These are phyloP conservation scores for Collybia mongolica DNA, from an alignment of 768 basidiomycete species.

Conservation along the genomic window DNA sequence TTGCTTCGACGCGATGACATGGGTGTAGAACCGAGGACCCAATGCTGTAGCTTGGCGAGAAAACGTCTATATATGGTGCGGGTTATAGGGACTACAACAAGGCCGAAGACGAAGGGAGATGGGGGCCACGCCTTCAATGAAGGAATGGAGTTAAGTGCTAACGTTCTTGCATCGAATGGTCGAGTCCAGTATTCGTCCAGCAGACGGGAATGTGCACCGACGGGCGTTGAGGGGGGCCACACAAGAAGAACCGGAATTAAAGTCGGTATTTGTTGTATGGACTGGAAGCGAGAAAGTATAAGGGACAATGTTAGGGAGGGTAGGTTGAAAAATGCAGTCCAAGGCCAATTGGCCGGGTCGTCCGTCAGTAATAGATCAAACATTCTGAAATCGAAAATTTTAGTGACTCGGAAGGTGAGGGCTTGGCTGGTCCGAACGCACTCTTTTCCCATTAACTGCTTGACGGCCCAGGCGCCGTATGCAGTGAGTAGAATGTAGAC, in stretches of 20 bases:
- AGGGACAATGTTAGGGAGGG: slow-evolving; percentile 70
- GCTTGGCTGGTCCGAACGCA: slow-evolving; percentile 22
- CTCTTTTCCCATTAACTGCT: slow-evolving; percentile 70
- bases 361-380: slow-evolving; percentile 63
- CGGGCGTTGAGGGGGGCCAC: slow-evolving; percentile 41
- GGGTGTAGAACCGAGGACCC: slow-evolving; percentile 40
- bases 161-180: slow-evolving; percentile 15
- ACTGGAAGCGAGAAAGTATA: slow-evolving; percentile 56
- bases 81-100: slow-evolving; percentile 50
- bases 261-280: slow-evolving; percentile 29
- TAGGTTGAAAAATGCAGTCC: slow-evolving; percentile 73
- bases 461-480: slow-evolving; percentile 73
- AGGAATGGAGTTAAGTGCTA: slow-evolving; percentile 26
- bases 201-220: slow-evolving; percentile 26
- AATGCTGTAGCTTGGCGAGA: slow-evolving; percentile 38
- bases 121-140: slow-evolving; percentile 49
- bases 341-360: slow-evolving; percentile 73
- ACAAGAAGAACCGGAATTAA: slow-evolving; percentile 46
- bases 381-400: slow-evolving; percentile 38
- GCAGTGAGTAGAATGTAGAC: slow-evolving; percentile 51
- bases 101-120: slow-evolving; percentile 53
- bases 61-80: slow-evolving; percentile 41
- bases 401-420: neutral
- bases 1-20: slow-evolving; percentile 22
- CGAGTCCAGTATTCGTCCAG: slow-evolving; percentile 30